These are phyloP conservation scores for Setomelanomma holmii DNA, from an alignment of 2,329 filamentous ascomycete species.

Conservation along the genomic window DNA sequence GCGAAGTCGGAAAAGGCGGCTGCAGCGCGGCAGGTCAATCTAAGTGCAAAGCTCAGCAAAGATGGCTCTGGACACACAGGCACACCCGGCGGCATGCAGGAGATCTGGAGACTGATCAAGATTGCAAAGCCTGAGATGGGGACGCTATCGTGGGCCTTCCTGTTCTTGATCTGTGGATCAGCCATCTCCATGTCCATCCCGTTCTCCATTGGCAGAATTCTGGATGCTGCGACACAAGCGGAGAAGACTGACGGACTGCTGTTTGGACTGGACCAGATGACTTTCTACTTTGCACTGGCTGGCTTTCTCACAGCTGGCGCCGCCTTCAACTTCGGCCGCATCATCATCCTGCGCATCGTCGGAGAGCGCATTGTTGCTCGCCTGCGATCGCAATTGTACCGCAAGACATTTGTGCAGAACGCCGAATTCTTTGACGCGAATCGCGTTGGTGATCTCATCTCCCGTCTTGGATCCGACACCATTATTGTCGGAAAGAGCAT, in stretches of 20 bases:
- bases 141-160: constrained; percentile 80
- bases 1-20: constrained; percentile 81
- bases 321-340: constrained; percentile 89
- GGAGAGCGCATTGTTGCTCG: constrained; percentile 93
- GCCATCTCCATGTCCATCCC: constrained; percentile 95
- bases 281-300: constrained; percentile 85
- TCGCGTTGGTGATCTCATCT: constrained; percentile 93
- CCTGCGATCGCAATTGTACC: constrained; percentile 86
- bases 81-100: constrained; percentile 66
- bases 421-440: constrained; percentile 99
- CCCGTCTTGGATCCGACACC: constrained; percentile 91
- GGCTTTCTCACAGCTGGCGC: constrained; percentile 81
- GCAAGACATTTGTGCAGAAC: constrained; percentile 93
- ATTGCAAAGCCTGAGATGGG: constrained; percentile 86
- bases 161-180: constrained; percentile 87
- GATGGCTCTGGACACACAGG: constrained; percentile 63
- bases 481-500: constrained; percentile 99
- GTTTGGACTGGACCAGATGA: constrained; percentile 82
- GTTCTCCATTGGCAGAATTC: constrained; percentile 93
- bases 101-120: constrained; percentile 86
- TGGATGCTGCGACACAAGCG: constrained; percentile 86
- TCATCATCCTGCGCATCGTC: constrained; percentile 90
- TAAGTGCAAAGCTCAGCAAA: constrained; percentile 86
- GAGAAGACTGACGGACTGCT: constrained; percentile 69
- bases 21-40: constrained; percentile 86